Conservation (phyloP, 2,329 filamentous ascomycete genomes). For the Tothia fuscella region DNA sequence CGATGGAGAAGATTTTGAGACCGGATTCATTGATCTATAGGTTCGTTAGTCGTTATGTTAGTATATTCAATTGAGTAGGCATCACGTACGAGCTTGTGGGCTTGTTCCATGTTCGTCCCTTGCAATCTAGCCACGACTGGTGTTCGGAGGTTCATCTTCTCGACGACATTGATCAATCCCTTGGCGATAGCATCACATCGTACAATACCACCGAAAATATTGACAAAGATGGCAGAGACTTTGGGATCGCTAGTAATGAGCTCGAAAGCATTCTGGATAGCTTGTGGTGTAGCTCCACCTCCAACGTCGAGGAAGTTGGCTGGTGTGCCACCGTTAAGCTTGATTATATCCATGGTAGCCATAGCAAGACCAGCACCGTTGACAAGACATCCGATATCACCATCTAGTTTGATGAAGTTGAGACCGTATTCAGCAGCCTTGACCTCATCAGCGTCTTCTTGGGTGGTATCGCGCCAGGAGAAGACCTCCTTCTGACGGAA, state of each 20-base stretch:
- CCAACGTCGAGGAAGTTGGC: slow-evolving; percentile 99
- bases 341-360: slow-evolving; percentile 99
- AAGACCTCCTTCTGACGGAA: slow-evolving; percentile 98
- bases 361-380: slow-evolving; percentile 98
- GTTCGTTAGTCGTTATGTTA: slow-evolving; percentile 3
- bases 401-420: slow-evolving; percentile 99
- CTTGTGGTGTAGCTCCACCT: slow-evolving; percentile 89
- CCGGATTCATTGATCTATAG: slow-evolving; percentile 80
- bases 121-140: slow-evolving; percentile 95
- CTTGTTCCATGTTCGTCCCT: slow-evolving; percentile 95
- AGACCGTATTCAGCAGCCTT: slow-evolving; percentile 86
- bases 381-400: slow-evolving; percentile 97
- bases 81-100: slow-evolving; percentile 57
- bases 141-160: slow-evolving; percentile 89
- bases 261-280: slow-evolving; percentile 95
- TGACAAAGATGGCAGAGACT: slow-evolving; percentile 98
- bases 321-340: slow-evolving; percentile 90
- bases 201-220: slow-evolving; percentile 99
- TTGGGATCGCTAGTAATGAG: slow-evolving; percentile 98
- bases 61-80: slow-evolving; percentile 1
- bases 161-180: slow-evolving; percentile 87
- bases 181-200: slow-evolving; percentile 95
- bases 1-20: slow-evolving; percentile 99
- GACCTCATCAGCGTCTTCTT: slow-evolving; percentile 96
- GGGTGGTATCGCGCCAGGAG: slow-evolving; percentile 80